A percentile compares a stretch with the other conserved stretches of the same genome.
Evolutionary conservation across 2,329 filamentous ascomycete genomes (phyloP).

Genomic region (Ophiostoma montium): DNA sequence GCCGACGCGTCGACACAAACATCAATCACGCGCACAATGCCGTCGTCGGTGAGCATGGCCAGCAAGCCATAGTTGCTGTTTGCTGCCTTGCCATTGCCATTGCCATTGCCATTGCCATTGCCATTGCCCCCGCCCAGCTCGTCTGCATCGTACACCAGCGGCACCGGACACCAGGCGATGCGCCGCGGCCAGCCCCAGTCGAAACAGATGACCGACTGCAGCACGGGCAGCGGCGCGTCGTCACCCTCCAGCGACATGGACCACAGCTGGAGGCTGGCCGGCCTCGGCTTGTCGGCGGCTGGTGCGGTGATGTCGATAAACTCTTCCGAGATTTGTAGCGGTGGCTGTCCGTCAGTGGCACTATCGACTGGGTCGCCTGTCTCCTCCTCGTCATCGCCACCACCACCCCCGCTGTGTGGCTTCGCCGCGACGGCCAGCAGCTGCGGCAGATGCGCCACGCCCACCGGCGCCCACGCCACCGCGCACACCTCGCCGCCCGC

Average conservation of each 20-base stretch:
- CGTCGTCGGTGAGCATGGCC: conserved; percentile 37
- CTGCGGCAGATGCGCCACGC: conserved; percentile 23
- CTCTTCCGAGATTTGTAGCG: too few relatives aligned
- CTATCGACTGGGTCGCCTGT: too few relatives aligned
- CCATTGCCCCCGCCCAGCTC: conserved; percentile 13
- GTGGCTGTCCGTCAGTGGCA: conserved; percentile 16
- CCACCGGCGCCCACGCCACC: conserved; percentile 37
- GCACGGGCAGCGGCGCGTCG: neutral
- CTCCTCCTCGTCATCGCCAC: conserved; percentile 4
- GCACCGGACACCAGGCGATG: conserved; percentile 39
- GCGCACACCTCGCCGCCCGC: conserved; percentile 37
- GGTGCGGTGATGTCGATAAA: too few relatives aligned
- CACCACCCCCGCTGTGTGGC: conserved; percentile 35
- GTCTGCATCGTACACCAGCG: conserved; percentile 17
- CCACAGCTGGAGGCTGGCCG: conserved; percentile 39
- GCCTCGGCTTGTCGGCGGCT: too few relatives aligned
- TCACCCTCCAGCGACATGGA: conserved; percentile 26
- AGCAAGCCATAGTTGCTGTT: conserved; percentile 27
- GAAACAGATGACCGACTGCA: conserved; percentile 32
- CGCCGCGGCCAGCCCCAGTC: conserved; percentile 35
- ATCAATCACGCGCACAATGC: conserved; percentile 34
- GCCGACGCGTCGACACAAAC: conserved; percentile 22
- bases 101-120: too few relatives aligned
- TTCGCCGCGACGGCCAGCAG: conserved; percentile 37
- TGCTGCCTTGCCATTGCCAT: too few relatives aligned